These are phyloP conservation scores for Logfia minima DNA, from an alignment of 129 eudicot species.

Conservation along the genomic window DNA sequence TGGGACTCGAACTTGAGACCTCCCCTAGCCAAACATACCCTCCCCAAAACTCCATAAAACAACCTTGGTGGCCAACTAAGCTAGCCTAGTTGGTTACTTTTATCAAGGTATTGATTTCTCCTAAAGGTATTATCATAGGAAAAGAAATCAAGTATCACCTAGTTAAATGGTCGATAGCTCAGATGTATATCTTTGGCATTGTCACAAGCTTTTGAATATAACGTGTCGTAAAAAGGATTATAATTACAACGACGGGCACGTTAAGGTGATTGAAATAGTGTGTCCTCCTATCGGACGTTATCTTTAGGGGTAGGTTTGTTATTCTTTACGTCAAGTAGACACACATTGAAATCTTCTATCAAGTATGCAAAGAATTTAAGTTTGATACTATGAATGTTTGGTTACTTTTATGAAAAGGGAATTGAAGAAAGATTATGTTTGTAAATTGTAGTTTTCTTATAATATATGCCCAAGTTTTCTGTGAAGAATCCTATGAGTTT, in stretches of 20 bases:
- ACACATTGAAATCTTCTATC: not conserved
- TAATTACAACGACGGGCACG: not conserved
- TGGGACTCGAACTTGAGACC: too few relatives aligned
- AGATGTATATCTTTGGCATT: not conserved
- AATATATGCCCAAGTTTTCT: not conserved
- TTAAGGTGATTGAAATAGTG: not conserved
- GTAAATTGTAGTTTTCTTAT: not conserved
- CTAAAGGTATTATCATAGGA: too few relatives aligned
- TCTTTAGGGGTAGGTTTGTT: not conserved
- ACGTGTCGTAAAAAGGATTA: not conserved
- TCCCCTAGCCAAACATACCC: too few relatives aligned
- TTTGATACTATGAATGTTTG: not conserved
- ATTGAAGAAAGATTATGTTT: not conserved
- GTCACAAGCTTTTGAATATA: not conserved
- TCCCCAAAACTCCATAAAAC: too few relatives aligned
- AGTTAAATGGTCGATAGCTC: not conserved
- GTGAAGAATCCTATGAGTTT: slow-evolving; percentile 10
- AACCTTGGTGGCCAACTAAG: too few relatives aligned
- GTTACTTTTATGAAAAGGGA: not conserved
- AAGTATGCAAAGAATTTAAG: not conserved
- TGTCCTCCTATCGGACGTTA: not conserved
- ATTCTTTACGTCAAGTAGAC: not conserved
- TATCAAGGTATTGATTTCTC: too few relatives aligned
- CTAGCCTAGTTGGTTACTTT: too few relatives aligned
- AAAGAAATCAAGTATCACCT: not conserved